Evolutionary conservation across 2,329 filamentous ascomycete genomes (phyloP).

Genomic region (Fonsecaea monophora): DNA sequence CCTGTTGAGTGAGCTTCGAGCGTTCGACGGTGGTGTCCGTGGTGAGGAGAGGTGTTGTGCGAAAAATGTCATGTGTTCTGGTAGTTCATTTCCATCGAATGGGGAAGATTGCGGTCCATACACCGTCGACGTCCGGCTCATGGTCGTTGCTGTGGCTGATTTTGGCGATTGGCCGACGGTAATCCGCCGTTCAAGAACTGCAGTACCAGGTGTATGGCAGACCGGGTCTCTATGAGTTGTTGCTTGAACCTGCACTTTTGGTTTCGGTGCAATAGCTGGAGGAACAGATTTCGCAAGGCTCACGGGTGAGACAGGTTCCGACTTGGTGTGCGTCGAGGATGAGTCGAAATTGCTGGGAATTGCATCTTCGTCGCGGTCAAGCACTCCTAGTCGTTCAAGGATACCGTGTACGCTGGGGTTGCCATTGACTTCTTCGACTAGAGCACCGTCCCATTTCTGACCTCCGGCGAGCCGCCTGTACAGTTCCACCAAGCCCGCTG

Average conservation of each 20-base stretch:
- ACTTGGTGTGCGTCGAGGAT: neutral
- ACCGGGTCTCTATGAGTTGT: neutral
- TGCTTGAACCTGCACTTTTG: neutral
- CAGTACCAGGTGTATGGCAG: neutral
- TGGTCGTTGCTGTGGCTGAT: constrained; percentile 4
- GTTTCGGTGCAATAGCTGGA: constrained; percentile 1
- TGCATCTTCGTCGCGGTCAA: constrained; percentile 37
- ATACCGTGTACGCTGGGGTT: constrained; percentile 31
- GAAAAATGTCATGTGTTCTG: neutral
- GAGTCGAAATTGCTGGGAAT: constrained; percentile 3
- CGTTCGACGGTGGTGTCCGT: neutral
- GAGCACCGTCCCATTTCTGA: constrained; percentile 25
- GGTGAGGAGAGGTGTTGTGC: neutral
- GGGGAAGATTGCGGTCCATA: constrained; percentile 5
- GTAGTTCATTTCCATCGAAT: neutral
- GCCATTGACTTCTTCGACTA: constrained; percentile 28
- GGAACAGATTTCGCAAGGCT: neutral
- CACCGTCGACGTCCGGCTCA: constrained; percentile 9
- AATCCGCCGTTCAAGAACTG: neutral
- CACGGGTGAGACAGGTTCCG: neutral
- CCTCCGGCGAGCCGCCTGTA: constrained; percentile 23
- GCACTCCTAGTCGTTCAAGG: constrained; percentile 33
- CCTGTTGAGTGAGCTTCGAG: neutral
- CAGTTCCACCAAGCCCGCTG: constrained; percentile 27
- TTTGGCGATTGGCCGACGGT: neutral